phyloP scores from a whole-genome alignment of 2,329 filamentous ascomycete species.

The Raffaelea deltoideospora region DNA sequence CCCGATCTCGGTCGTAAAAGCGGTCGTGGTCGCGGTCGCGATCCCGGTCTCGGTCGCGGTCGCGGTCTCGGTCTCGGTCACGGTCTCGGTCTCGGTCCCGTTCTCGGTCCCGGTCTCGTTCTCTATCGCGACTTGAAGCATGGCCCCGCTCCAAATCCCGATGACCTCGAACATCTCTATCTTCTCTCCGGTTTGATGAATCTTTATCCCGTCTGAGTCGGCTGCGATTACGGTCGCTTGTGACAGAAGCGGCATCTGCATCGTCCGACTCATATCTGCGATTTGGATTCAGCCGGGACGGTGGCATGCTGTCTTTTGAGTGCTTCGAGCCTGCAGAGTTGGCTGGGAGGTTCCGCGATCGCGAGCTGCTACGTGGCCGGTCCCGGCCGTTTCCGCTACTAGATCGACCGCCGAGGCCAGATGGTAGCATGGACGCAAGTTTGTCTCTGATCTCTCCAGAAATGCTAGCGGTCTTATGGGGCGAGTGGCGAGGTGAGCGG shows the following conservation, averaged over 20 bases:
- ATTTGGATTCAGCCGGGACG: constrained; percentile 24
- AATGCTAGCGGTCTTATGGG: too few relatives aligned
- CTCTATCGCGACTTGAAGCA: constrained; percentile 13
- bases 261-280: constrained; percentile 25
- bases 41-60: constrained; percentile 6
- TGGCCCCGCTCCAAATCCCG: constrained; percentile 19
- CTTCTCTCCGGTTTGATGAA: constrained; percentile 3
- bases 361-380: constrained; percentile 14
- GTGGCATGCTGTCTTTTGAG: constrained; percentile 24
- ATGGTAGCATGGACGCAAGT: constrained; percentile 26
- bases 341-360: constrained; percentile 3
- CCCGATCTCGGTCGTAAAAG: constrained; percentile 11
- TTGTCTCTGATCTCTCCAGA: constrained; percentile 26
- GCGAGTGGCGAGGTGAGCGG: too few relatives aligned
- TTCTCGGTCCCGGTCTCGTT: constrained; percentile 13
- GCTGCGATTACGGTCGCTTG: constrained; percentile 13
- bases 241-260: neutral
- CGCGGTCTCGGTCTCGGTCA: constrained; percentile 9
- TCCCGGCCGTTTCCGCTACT: constrained; percentile 14
- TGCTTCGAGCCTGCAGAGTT: constrained; percentile 13
- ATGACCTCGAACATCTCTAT: constrained; percentile 6
- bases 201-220: constrained; percentile 10
- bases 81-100: constrained; percentile 13
- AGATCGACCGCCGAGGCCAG: constrained; percentile 10
- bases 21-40: constrained; percentile 14